These are phyloP conservation scores for Beta vulgaris DNA, from an alignment of 148 eudicot genomes.

Conservation along the genomic window DNA sequence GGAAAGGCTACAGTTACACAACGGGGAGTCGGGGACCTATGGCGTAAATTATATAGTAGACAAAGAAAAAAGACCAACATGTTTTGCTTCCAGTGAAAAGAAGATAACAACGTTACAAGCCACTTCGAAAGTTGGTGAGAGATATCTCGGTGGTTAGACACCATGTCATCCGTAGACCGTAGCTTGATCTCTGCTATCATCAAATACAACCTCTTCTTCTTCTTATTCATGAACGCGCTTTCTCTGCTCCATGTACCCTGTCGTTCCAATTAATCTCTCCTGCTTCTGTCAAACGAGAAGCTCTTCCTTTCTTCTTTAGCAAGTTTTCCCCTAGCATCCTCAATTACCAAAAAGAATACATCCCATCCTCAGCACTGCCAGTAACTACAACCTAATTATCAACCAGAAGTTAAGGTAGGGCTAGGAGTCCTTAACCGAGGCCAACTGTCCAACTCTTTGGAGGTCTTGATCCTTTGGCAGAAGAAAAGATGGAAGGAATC, in stretches of 20 bases:
- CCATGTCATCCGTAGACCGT: too few relatives aligned
- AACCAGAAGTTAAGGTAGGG: not conserved
- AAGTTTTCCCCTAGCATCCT: not conserved
- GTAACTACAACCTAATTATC: not conserved
- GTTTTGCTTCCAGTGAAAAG: not conserved
- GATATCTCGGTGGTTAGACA: too few relatives aligned
- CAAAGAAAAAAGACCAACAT: too few relatives aligned
- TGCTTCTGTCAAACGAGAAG: not conserved
- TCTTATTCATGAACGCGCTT: not conserved
- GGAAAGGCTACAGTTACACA: too few relatives aligned
- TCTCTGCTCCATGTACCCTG: not conserved
- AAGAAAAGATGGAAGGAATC: slow-evolving; percentile 54
- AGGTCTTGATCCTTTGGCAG: slow-evolving; percentile 34
- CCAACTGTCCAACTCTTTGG: slow-evolving; percentile 13
- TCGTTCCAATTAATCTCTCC: not conserved
- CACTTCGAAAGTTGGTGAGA: too few relatives aligned
- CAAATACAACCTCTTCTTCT: not conserved
- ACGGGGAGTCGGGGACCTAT: too few relatives aligned
- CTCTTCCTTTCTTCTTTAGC: not conserved
- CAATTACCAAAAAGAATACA: not conserved
- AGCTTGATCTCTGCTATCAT: not conserved
- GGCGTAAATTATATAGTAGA: too few relatives aligned
- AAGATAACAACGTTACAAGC: not conserved
- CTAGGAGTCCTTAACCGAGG: slow-evolving; percentile 24
- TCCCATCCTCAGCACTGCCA: not conserved